phyloP scores from a whole-genome alignment of 345 rosid species.

The Microcos paniculata region DNA sequence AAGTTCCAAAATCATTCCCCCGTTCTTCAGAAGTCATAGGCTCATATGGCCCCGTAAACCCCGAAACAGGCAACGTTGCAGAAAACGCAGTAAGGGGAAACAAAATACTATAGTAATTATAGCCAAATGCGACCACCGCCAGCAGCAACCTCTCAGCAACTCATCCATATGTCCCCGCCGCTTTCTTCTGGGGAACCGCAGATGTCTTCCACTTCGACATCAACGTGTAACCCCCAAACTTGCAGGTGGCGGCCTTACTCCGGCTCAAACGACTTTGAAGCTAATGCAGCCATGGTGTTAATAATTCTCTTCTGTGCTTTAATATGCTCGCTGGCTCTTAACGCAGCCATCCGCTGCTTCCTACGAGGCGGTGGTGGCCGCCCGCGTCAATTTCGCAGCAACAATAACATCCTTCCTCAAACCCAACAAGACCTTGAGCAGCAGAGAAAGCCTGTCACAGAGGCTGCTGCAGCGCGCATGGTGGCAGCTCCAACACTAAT shows the following conservation, averaged over 20 bases:
- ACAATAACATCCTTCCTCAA: constrained; percentile 4
- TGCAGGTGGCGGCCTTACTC: constrained; percentile 48
- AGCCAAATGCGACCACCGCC: constrained; percentile 17
- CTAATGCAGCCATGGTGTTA: constrained; percentile 43
- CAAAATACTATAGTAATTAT: background rate
- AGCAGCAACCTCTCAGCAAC: background rate
- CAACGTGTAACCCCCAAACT: constrained; percentile 34
- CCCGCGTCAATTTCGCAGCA: background rate
- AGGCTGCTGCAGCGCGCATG: constrained; percentile 12
- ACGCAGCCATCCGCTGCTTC: constrained; percentile 67
- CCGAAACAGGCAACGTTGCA: background rate
- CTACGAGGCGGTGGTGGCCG: constrained; percentile 19
- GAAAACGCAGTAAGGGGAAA: background rate
- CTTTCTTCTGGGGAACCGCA: constrained; percentile 20
- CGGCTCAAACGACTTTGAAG: constrained; percentile 46
- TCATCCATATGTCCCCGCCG: constrained; percentile 22
- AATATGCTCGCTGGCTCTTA: constrained; percentile 60
- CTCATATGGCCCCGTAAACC: background rate
- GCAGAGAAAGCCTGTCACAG: constrained; percentile 35
- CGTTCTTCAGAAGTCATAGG: background rate
- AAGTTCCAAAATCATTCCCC: background rate
- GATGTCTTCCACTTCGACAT: constrained; percentile 25
- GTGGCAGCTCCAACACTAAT: constrained; percentile 35
- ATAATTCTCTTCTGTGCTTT: constrained; percentile 58
- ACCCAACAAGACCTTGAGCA: constrained; percentile 19